Percentiles rank a stretch among this genome's conserved stretches.
Conservation (phyloP, 495 filamentous ascomycete species). For the Aspergillus steynii region DNA sequence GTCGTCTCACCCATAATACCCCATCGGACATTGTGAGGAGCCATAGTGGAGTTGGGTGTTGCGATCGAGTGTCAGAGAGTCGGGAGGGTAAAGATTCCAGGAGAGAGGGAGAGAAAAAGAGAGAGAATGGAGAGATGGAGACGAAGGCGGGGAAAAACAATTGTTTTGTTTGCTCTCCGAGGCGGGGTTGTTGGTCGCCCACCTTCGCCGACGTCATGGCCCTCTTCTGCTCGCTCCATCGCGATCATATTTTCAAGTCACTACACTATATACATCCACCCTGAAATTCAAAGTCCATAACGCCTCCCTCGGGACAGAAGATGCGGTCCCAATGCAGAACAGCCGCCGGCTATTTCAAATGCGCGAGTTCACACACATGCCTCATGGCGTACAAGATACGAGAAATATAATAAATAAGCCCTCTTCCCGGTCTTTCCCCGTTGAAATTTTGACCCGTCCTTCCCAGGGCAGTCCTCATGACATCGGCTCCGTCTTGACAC, state of each 20-base stretch:
- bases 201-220: background rate
- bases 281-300: background rate
- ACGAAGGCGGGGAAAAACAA: background rate
- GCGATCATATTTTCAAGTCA: too few relatives aligned
- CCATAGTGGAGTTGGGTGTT: constrained; percentile 28
- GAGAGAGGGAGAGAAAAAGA: constrained; percentile 4
- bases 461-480: constrained; percentile 11
- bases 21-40: constrained; percentile 67
- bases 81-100: background rate
- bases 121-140: background rate
- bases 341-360: constrained; percentile 14
- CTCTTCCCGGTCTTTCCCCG: background rate
- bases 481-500: constrained; percentile 42
- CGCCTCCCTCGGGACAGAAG: background rate
- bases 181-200: background rate
- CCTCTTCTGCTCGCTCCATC: background rate
- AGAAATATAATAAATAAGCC: background rate
- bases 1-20: constrained; percentile 66
- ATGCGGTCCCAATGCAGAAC: constrained; percentile 16
- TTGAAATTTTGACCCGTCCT: background rate
- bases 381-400: background rate
- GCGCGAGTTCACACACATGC: constrained; percentile 11
- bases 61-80: background rate
- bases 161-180: background rate
- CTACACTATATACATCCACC: background rate